Conservation (phyloP, 495 filamentous ascomycete species). For the Thozetella sp. region DNA sequence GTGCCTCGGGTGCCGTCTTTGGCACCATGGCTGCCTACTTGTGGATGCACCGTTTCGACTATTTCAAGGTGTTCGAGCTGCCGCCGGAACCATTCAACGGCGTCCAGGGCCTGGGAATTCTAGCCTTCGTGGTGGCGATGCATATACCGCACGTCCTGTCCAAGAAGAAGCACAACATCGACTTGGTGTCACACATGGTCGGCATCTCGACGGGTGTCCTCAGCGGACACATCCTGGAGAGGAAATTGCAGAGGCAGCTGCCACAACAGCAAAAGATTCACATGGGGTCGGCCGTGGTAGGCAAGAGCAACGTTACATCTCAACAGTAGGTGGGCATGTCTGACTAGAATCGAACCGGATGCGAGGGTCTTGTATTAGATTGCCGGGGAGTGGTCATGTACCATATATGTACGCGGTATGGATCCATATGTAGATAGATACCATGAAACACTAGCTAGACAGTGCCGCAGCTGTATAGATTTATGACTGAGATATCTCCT, state of each 20-base stretch:
- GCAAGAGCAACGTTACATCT: no score
- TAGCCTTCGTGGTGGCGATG: constrained; percentile 43
- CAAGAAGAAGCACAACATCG: constrained; percentile 41
- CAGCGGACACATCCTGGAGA: constrained; percentile 32
- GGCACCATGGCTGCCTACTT: constrained; percentile 71
- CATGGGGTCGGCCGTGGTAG: background rate
- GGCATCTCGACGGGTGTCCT: constrained; percentile 59
- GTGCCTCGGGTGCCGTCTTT: constrained; percentile 73
- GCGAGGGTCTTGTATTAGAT: no score
- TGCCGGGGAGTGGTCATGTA: no score
- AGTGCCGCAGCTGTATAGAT: background rate
- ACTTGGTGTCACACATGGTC: constrained; percentile 74
- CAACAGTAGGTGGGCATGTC: no score
- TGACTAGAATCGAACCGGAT: no score
- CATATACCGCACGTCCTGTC: constrained; percentile 47
- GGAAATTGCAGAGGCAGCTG: constrained; percentile 13
- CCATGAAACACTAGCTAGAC: background rate
- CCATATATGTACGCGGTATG: background rate
- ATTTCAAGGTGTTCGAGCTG: constrained; percentile 51
- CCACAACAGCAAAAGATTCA: background rate
- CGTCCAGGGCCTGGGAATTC: constrained; percentile 49
- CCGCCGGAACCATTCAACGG: constrained; percentile 51
- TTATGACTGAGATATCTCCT: no score
- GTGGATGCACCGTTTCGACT: constrained; percentile 59
- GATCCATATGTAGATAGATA: background rate